phyloP scores from a whole-genome alignment of 192 early-diverging fungal species.

The Coemansia erecta region DNA sequence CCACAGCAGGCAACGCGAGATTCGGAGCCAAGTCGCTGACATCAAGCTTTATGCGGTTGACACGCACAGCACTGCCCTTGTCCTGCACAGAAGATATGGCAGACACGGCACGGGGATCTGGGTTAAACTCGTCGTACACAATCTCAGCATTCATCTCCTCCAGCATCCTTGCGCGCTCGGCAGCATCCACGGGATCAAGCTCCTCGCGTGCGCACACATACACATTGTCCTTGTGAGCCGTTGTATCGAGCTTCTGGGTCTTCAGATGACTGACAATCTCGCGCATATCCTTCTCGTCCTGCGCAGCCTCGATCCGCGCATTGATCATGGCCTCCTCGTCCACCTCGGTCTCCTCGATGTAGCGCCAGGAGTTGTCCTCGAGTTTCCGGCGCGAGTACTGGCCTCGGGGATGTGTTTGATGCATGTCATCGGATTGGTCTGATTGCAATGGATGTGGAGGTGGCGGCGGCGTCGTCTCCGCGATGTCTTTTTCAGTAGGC shows the following conservation, averaged over 20 bases:
- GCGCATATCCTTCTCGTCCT: constrained; percentile 20
- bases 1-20: not conserved
- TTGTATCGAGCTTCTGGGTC: constrained; percentile 4
- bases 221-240: not conserved
- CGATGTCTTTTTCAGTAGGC: not conserved
- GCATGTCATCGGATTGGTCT: not conserved
- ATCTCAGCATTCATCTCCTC: constrained; percentile 1
- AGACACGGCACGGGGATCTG: not conserved
- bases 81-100: not conserved
- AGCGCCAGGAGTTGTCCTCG: constrained; percentile 32
- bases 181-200: not conserved
- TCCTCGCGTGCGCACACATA: not conserved
- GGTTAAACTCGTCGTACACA: constrained; percentile 2
- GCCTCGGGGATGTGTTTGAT: not conserved
- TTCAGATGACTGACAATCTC: constrained; percentile 35
- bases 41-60: not conserved
- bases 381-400: constrained; percentile 18
- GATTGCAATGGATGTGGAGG: not conserved
- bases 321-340: constrained; percentile 16
- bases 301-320: constrained; percentile 3
- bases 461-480: not conserved
- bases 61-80: not conserved
- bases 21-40: constrained; percentile 3
- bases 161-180: not conserved
- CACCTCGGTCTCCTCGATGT: constrained; percentile 9